Base-by-base conservation (phyloP, 1,139 yeast genomes). In the Blastobotrys aristatus region DNA sequence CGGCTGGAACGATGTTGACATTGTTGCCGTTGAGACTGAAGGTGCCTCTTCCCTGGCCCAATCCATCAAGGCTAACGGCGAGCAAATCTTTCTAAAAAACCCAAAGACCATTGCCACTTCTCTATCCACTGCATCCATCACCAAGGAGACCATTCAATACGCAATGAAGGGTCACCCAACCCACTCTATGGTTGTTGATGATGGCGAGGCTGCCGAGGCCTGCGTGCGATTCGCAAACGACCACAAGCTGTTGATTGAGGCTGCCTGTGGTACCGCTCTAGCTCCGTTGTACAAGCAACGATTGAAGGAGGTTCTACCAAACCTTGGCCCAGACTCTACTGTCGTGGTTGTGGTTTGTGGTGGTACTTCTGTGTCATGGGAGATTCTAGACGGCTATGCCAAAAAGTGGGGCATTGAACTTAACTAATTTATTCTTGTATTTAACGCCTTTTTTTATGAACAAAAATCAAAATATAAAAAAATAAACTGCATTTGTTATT, bases 181-280 rank as follows among this genome's bases (percentile, higher is more conserved):
- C 1, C 64, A 60, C 20, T 68, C 82, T 11, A 67, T 74, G 16
- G 67, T 75, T 22, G 75, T 82, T 3, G 69, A 74, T 13, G 90
- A 84, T 56, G 49, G 65, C 4, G 81, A 80, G 43, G 81, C 84
- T 1, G 72, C 80, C 0, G 63, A 67, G 27, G 79, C 82, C 0
- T 72, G 82, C 51, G 59, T 80, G 17, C 68, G 66, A 43, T 80
- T 75, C 56, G 76, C 80, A 11, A 67, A 73, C 18, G 76, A 72
- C 40, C 77, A 72, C 55, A 73, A 73, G 40, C 69, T 76, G 43
- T 67, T 80, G 8, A 77, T 80, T 1, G 90, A 83, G 56, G 88
- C 89, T 0, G 88, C 89, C 1, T 84, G 90, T 65, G 89, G 89
- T 10, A 86, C 86, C 2, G 77, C 88, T 0, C 58, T 82, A 24